A percentile compares a stretch with the other conserved stretches of the same genome.
Conservation (phyloP, 2,329 filamentous ascomycete species). For the Chaetomium strumarium region DNA sequence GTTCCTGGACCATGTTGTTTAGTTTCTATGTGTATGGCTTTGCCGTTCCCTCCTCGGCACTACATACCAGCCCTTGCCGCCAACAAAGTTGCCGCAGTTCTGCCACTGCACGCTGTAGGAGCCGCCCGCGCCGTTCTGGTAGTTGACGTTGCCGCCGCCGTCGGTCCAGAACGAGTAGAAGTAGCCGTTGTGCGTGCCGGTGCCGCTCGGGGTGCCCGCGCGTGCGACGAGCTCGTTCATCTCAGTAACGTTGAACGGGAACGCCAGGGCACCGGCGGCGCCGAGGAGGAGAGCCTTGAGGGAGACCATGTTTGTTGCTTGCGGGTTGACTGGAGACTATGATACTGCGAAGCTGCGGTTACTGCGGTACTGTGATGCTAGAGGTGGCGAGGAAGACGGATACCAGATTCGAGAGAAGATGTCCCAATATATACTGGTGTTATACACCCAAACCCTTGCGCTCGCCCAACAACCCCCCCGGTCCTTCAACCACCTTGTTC, state of each 20-base stretch:
- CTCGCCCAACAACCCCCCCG: no score
- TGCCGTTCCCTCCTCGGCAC: no score
- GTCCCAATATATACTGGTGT: no score
- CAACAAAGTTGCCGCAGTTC: slow-evolving; percentile 41
- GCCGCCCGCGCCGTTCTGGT: slow-evolving; percentile 47
- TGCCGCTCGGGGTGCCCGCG: slow-evolving; percentile 29
- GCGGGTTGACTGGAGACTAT: no score
- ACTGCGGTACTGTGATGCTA: no score
- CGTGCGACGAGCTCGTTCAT: slow-evolving; percentile 13
- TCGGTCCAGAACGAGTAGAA: slow-evolving; percentile 58
- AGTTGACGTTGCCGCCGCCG: slow-evolving; percentile 42
- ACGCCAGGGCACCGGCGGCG: slow-evolving; percentile 12
- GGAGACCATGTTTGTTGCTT: slow-evolving; percentile 16
- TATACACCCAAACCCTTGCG: no score
- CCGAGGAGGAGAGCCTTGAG: slow-evolving; percentile 16
- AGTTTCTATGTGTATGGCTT: no score
- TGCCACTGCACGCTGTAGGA: slow-evolving; percentile 45
- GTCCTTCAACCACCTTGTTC: no score
- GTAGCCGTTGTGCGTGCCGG: slow-evolving; percentile 49
- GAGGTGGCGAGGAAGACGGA: no score
- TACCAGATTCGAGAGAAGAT: no score
- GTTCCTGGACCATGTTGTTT: slow-evolving; percentile 28
- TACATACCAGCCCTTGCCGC: slow-evolving; percentile 44
- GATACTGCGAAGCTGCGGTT: no score
- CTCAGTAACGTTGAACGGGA: slow-evolving; percentile 18